phyloP scores from a whole-genome alignment of 2,329 filamentous ascomycete genomes.

The Biscogniauxia marginata region DNA sequence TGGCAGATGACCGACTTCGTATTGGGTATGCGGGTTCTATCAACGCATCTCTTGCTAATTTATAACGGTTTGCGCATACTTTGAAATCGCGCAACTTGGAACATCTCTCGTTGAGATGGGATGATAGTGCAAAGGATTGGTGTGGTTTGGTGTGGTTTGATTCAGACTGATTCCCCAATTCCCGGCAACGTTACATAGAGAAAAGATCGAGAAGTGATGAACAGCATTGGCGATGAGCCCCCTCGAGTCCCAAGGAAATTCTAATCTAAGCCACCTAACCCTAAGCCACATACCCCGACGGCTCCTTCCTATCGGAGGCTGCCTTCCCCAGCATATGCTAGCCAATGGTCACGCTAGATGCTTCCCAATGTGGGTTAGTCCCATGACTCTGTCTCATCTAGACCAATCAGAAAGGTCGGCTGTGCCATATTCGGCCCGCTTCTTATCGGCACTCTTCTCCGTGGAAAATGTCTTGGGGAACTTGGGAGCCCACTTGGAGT shows the following conservation, averaged over 20 bases:
- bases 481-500: too few relatives aligned
- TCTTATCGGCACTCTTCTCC: slow-evolving; percentile 18
- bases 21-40: too few relatives aligned
- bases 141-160: background rate
- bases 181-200: slow-evolving; percentile 29
- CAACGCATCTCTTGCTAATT: too few relatives aligned
- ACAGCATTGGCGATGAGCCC: background rate
- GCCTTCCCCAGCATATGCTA: slow-evolving; percentile 4
- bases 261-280: background rate
- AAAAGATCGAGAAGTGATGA: background rate
- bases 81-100: background rate
- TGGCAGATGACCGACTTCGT: too few relatives aligned
- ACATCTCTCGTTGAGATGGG: background rate
- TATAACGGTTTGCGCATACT: background rate
- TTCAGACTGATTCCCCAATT: background rate
- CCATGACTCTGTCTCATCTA: slow-evolving; percentile 12
- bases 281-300: background rate
- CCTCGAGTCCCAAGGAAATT: background rate
- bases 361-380: slow-evolving; percentile 7
- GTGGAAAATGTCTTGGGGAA: background rate
- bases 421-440: slow-evolving; percentile 28
- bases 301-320: slow-evolving; percentile 19
- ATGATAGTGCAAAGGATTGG: slow-evolving; percentile 1
- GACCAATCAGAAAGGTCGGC: slow-evolving; percentile 20
- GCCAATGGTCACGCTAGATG: slow-evolving; percentile 18